Base-by-base conservation (phyloP, 371 early-diverging fungal species). In the Ordospora colligata region DNA sequence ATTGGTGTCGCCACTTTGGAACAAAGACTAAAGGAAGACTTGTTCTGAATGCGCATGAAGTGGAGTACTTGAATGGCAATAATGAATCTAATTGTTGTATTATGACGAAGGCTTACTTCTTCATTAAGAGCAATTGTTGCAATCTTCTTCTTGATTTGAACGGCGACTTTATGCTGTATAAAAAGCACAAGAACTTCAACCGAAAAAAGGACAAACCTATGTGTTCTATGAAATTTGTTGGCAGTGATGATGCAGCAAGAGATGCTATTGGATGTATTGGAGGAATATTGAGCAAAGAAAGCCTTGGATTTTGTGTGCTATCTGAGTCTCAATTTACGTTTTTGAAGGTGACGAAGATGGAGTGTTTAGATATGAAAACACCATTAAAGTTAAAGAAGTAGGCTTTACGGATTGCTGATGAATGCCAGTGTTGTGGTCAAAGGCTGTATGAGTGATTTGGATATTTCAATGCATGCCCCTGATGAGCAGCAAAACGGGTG, bases 1-100 rank as follows among this genome's bases (percentile, higher is more conserved):
- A 58, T 12, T 58, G 58, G 58, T 58, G 58, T 25, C 32, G 58
- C 17, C 58, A 58, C n/a, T 58, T 58, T 58, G 58, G 58, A 10
- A 17, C 40, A 40, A 58, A 6, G 58, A 58, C 6, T 22, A 12
- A 37, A 6, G 40, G 40, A 12, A 25, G 6, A 6, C 14, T 58
- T 22, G 6, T 37, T 10, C 58, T 58, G n/a, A n/a, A 12, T 14
- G 37, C 11, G n/a, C 37, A 58, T 8, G 58, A 58, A 1, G 37
- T 58, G 58, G 37, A 37, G 37, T 58, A 58, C n/a, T 37, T 58
- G 58, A n/a, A n/a, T 17, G 58, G 40, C 11, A 58, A 19, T n/a
- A 19, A 58, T 2, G 40, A 32, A 14, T 7, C 10, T 6, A 25
- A 37, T 3, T 58, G 40, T 37, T 19, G 37, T 10, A 19, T 37